These are phyloP conservation scores for Psophocarpus tetragonolobus DNA, from an alignment of 306 rosid species.

Conservation along the genomic window DNA sequence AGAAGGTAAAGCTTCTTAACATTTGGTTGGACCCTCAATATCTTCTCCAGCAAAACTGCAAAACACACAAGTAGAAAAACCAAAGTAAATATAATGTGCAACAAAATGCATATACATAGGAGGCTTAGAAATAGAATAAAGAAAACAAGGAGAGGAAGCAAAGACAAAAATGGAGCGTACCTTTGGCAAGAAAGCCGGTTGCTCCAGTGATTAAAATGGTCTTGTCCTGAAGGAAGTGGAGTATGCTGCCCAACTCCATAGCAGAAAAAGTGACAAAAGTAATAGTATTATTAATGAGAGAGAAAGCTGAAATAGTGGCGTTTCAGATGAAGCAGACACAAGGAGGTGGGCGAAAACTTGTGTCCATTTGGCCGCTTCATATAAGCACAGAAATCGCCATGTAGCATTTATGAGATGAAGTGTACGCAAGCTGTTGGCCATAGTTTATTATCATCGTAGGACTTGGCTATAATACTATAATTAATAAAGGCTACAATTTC, in stretches of 20 bases:
- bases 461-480: background rate
- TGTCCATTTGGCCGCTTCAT: constrained; percentile 19
- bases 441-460: background rate
- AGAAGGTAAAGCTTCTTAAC: constrained; percentile 81
- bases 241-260: constrained; percentile 79
- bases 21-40: constrained; percentile 81
- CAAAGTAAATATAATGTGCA: background rate
- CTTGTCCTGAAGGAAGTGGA: constrained; percentile 57
- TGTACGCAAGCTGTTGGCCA: constrained; percentile 35
- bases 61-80: constrained; percentile 12
- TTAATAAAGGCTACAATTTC: background rate
- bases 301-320: background rate
- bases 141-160: background rate
- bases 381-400: constrained; percentile 30
- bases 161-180: constrained; percentile 22
- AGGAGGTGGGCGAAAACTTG: background rate
- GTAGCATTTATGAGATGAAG: constrained; percentile 39
- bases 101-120: background rate
- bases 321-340: background rate
- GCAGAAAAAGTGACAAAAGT: constrained; percentile 10
- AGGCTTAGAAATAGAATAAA: too few species aligned
- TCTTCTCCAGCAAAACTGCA: constrained; percentile 82
- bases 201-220: constrained; percentile 75
- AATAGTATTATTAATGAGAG: background rate
- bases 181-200: constrained; percentile 80